Conservation (phyloP, 2,329 filamentous ascomycete genomes). For the Penicillium sp. region DNA sequence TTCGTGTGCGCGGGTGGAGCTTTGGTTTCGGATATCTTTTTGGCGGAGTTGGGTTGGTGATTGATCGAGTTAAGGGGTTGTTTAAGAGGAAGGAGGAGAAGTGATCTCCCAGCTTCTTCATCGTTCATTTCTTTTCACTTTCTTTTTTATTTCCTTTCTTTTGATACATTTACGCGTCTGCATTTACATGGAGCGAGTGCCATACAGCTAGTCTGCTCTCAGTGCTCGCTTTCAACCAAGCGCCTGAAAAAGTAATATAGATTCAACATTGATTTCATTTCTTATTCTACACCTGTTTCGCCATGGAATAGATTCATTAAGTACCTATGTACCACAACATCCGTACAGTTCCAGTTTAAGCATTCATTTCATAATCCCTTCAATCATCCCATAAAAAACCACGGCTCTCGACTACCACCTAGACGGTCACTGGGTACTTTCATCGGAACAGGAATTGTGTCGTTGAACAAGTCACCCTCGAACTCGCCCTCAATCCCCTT, state of each 20-base stretch:
- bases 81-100: slow-evolving; percentile 30
- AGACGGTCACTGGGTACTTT: slow-evolving; percentile 35
- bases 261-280: no score
- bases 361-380: no score
- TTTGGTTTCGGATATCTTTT: slow-evolving; percentile 69
- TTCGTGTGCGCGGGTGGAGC: slow-evolving; percentile 70
- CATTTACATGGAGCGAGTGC: slow-evolving; percentile 28
- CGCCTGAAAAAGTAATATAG: slow-evolving; percentile 6
- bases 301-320: no score
- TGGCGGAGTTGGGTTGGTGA: slow-evolving; percentile 48
- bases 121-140: neutral
- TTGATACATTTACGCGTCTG: slow-evolving; percentile 16
- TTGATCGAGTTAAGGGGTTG: slow-evolving; percentile 36
- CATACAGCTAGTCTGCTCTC: slow-evolving; percentile 2
- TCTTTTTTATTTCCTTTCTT: neutral
- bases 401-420: slow-evolving; percentile 1
- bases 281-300: no score
- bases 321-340: no score
- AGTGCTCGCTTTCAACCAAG: no score
- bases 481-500: slow-evolving; percentile 8
- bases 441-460: slow-evolving; percentile 52
- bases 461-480: slow-evolving; percentile 36
- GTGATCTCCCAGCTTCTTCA: slow-evolving; percentile 7
- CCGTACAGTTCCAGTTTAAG: no score
- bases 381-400: slow-evolving; percentile 22